Conservation (phyloP, 129 eudicot species). For the Sambucus nigra region DNA sequence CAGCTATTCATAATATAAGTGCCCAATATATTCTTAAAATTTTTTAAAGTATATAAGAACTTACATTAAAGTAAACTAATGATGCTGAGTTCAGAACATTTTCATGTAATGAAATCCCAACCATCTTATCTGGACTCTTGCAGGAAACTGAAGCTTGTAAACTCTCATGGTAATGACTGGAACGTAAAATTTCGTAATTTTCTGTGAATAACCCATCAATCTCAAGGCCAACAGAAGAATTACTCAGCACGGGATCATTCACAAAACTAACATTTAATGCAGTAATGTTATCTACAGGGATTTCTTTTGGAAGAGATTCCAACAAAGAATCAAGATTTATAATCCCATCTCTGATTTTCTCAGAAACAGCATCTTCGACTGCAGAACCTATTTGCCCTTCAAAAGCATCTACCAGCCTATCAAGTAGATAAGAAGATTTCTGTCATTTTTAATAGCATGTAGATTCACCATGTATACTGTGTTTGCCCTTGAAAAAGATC, state of each 20-base stretch:
- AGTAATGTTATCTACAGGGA: conserved; percentile 46
- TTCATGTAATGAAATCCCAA: conserved; percentile 59
- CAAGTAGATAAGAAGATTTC: conserved; percentile 11
- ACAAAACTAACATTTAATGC: conserved; percentile 57
- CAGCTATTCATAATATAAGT: neutral
- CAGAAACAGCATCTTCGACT: conserved; percentile 67
- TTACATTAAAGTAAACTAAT: conserved; percentile 58
- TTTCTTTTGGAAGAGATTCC: conserved; percentile 70
- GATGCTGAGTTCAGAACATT: conserved; percentile 65
- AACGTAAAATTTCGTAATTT: conserved; percentile 14
- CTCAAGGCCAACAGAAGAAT: conserved; percentile 48
- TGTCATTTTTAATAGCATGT: neutral
- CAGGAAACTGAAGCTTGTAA: conserved; percentile 29
- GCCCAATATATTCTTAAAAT: neutral
- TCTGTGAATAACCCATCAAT: conserved; percentile 64
- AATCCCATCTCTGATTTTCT: conserved; percentile 46
- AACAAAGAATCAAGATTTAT: conserved; percentile 41
- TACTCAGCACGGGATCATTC: conserved; percentile 45
- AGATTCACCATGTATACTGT: too few relatives aligned
- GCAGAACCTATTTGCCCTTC: conserved; percentile 49
- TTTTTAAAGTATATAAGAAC: conserved; percentile 4
- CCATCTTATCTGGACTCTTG: conserved; percentile 51
- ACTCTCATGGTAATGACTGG: conserved; percentile 12
- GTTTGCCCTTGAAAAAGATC: too few relatives aligned
- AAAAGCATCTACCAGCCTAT: conserved; percentile 74